Evolutionary conservation across 2,329 filamentous ascomycete species (phyloP).

Genomic region (Fusarium succisae): DNA sequence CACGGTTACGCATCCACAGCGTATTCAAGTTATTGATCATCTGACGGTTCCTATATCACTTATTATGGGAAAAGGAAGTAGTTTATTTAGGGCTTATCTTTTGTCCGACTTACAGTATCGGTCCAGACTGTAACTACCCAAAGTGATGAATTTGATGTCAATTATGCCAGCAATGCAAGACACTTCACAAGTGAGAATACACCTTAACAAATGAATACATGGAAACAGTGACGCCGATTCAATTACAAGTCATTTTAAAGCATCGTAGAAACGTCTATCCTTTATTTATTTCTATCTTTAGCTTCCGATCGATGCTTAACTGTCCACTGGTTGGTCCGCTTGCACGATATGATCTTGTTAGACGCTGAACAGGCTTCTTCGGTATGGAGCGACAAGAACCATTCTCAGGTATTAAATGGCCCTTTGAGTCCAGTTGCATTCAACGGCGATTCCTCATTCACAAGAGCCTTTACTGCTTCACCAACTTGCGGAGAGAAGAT

Average conservation of each 20-base stretch:
- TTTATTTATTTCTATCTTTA: fast-evolving
- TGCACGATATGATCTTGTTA: fast-evolving
- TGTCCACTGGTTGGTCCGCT: fast-evolving
- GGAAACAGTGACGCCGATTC: fast-evolving
- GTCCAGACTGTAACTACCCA: too few species aligned
- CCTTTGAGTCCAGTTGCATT: fast-evolving
- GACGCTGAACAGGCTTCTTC: fast-evolving
- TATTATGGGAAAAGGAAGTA: fast-evolving
- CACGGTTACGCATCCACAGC: fast-evolving
- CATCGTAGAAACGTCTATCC: fast-evolving
- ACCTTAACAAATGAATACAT: fast-evolving
- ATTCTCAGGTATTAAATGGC: fast-evolving
- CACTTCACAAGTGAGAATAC: fast-evolving
- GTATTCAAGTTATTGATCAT: too few species aligned
- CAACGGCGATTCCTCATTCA: fast-evolving
- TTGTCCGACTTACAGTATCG: fast-evolving
- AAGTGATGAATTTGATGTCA: fast-evolving
- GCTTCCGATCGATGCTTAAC: fast-evolving
- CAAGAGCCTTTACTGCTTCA: neutral
- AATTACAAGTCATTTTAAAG: fast-evolving
- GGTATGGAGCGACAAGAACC: fast-evolving
- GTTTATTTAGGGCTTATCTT: fast-evolving
- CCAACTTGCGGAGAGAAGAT: conserved; percentile 37
- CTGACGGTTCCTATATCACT: fast-evolving
- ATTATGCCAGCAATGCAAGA: fast-evolving